Evolutionary conservation across 768 basidiomycete genomes (phyloP), one percentile per base, ranked within the genome.

Genomic region (Rhodotorula diobovata): DNA sequence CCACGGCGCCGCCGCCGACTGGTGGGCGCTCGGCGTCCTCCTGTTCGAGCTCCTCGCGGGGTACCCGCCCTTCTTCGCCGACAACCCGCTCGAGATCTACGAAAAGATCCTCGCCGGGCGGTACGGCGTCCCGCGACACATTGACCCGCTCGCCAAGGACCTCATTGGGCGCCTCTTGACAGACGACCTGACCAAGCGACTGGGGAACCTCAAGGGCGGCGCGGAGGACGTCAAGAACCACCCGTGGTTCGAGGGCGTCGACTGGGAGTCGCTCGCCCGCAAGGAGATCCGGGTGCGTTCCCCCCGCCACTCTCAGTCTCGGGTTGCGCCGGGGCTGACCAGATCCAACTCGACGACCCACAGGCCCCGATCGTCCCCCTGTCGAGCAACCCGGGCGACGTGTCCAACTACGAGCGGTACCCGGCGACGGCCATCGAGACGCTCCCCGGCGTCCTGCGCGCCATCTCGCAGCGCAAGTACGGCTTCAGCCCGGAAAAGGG

Each of bases 21-120:
- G 93, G 93, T 99, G 96, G 96, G 95, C 96, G 16, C 89, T 93
- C 77, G 96, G 96, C 30, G 90, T 98, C 57, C 84, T 99, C 46
- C 92, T 91, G 80, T 99, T 95, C 80, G 96, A 99, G 80, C 97
- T 98, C 93, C 86, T 99, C 55, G 95, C 95, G 43, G 96, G 96
- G 3, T 98, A 95, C 79, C 94, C 95, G 1, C 74, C 64, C 34
- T 71, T 73, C 57, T 71, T 67, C 46, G 73, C 70, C 61, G 58
- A 68, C 59, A 45, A 58, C 34, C 50, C 94, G 0, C 90, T 95
- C 80, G 94, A 92, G 57, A 97, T 97, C 81, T 98, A 98, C 80
- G 95, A 99, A 83, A 95, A 94, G 83, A 97, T 99, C 73, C 83
- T 99, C 51, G 86, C 85, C 67, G 91, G 91, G 39, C 86, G 88